These are phyloP conservation scores for Alternaria sp. DNA, from an alignment of 2,329 filamentous ascomycete species.

Conservation along the genomic window DNA sequence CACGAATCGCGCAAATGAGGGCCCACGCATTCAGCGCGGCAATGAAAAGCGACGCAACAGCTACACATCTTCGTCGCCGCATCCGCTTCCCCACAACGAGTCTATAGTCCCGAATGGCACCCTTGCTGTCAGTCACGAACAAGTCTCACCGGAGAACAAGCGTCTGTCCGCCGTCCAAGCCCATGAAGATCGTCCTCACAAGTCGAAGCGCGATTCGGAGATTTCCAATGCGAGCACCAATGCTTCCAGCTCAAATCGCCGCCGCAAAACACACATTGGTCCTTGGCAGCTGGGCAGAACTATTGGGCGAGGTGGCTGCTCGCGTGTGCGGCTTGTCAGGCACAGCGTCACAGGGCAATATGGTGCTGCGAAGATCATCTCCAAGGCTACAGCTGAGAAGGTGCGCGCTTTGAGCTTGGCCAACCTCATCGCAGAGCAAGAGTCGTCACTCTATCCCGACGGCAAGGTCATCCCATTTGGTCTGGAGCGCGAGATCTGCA, in stretches of 20 bases:
- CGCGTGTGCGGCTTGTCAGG: slow-evolving; percentile 82
- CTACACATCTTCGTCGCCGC: slow-evolving; percentile 22
- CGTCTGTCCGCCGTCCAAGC: slow-evolving; percentile 59
- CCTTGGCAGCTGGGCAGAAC: slow-evolving; percentile 93
- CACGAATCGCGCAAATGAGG: slow-evolving; percentile 42
- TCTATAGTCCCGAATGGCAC: slow-evolving; percentile 53
- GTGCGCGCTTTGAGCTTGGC: slow-evolving; percentile 86
- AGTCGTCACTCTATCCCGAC: slow-evolving; percentile 59
- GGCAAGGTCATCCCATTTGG: slow-evolving; percentile 81
- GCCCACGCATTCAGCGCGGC: slow-evolving; percentile 21
- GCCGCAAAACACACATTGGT: slow-evolving; percentile 78
- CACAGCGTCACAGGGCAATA: slow-evolving; percentile 79
- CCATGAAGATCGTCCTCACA: slow-evolving; percentile 56
- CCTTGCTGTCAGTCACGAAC: slow-evolving; percentile 48
- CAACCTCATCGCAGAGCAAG: slow-evolving; percentile 73
- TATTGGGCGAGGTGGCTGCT: slow-evolving; percentile 87
- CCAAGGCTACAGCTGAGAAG: slow-evolving; percentile 76
- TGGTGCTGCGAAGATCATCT: slow-evolving; percentile 95
- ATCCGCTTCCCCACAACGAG: slow-evolving; percentile 52
- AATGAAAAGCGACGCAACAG: slow-evolving; percentile 28
- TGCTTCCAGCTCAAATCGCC: slow-evolving; percentile 55
- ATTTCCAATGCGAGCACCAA: slow-evolving; percentile 64
- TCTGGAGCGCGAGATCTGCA: slow-evolving; percentile 92
- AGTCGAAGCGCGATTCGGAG: slow-evolving; percentile 56
- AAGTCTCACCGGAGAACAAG: slow-evolving; percentile 55